Conservation (phyloP, 1,284 basidiomycete species). For the Anthracocystis walkeri region DNA sequence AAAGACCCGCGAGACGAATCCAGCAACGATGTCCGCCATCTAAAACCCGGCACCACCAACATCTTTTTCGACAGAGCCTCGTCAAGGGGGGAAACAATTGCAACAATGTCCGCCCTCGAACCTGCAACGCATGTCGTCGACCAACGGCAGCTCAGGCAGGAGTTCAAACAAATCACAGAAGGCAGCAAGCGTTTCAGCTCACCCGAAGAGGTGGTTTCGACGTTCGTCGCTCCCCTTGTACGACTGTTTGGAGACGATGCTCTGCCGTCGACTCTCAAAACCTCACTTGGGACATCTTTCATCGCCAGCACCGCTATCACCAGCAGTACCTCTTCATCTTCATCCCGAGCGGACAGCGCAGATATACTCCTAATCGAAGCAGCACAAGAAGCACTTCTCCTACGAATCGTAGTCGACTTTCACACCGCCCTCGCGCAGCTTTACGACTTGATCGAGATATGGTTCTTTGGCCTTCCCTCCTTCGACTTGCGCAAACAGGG, state of each 20-base stretch:
- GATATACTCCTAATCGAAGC: slow-evolving; percentile 24
- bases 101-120: neutral
- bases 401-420: slow-evolving; percentile 26
- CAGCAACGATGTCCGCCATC: neutral
- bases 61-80: neutral
- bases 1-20: neutral
- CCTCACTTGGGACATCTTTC: neutral
- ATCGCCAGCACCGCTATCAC: too few relatives aligned
- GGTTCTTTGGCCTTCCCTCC: slow-evolving; percentile 21
- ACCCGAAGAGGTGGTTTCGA: neutral
- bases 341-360: neutral
- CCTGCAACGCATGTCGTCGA: neutral
- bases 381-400: slow-evolving; percentile 22
- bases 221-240: slow-evolving; percentile 7
- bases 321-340: neutral
- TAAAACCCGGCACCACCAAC: neutral
- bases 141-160: slow-evolving; percentile 10
- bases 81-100: neutral
- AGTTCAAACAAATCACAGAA: slow-evolving; percentile 8
- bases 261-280: neutral
- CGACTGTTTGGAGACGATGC: slow-evolving; percentile 3
- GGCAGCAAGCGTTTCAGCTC: slow-evolving; percentile 11
- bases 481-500: neutral
- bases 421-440: neutral
- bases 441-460: slow-evolving; percentile 4